Evolutionary conservation across 1,139 yeast genomes (phyloP), one percentile per base, ranked within the genome.

Genomic region (Kurtzmaniella quercitrusa): DNA sequence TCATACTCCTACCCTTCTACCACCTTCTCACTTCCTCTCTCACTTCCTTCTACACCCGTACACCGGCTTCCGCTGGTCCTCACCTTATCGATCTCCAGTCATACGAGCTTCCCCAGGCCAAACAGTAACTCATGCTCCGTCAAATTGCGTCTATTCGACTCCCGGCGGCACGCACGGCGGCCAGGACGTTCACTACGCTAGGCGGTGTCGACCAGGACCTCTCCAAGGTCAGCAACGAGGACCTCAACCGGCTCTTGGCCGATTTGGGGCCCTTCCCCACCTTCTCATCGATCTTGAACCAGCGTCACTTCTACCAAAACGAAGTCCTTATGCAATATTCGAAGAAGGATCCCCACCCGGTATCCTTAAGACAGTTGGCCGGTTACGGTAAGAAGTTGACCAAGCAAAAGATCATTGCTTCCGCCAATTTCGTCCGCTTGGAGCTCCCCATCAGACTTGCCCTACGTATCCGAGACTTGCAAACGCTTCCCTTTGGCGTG

Each of bases 371-470:
- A 47, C 97, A 91, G 55, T 65, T 91, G 52, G 96, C 96, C 1
- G 91, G 90, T 42, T 93, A 85, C 60, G 97, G 96, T 40, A 84
- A 85, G 56, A 79, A 79, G 46, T 65, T 91, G 43, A 86, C 90
- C n/a, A 78, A 78, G 48, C 88, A 84, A 39, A 90, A 91, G 65
- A 74, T 93, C 43, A 66, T 91, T 11, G 71, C 82, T 38, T 82
- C 93, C 49, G 97, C 96, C 25, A 88, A 86, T 57, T 91, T 91
- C 60, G 97, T 90, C 1, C 71, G 95, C 40, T 71, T 85, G 38
- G 98, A 91, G 60, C 67, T 93, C 34, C 93, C 96, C 2, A 82
- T 86, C 23, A 68, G 98, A 51, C 73, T 91, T 48, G 93, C 96
- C 2, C 77, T 87, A 62, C 77, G 94, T 44, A 76, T 91, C 37